Base-by-base conservation (phyloP, 2,329 filamentous ascomycete species). In the Pseudogymnoascus sp. region DNA sequence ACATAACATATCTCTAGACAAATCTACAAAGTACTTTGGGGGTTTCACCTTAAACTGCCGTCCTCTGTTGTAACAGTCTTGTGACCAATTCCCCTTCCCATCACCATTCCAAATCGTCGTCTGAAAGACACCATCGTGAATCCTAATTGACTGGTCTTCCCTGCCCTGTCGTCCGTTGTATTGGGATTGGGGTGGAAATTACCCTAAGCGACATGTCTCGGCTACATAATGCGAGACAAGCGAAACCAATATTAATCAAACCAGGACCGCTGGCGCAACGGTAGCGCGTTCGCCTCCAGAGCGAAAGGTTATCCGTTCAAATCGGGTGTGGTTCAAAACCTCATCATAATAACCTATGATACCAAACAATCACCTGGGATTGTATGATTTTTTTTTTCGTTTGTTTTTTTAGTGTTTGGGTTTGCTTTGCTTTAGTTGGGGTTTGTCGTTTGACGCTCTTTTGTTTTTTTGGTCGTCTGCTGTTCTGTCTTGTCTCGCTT, bases 291-390 rank as follows among this genome's bases (percentile, higher is more conserved):
- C 58, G 58, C 58, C 58, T 60, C 58, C 58, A 60, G 58, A 60
- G 58, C 38, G 58, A 60, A 60, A 60, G 58, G 58, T 60, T 60
- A 60, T 60, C 58, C 58, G 58, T 60, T 60, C 58, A 60, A 60
- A 60, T 60, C 58, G 58, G 58, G 58, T 60, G 58, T 60, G 58
- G 58, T 60, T 60, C 58, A 60, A 60, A 60, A 39, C 58, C 58
- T 60, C 58, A 55, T 55, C 49, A 55, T 55, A 49, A 55, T 52
- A 55, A 55, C 49, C 49, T 55, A 55, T 55, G 45, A 52, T 52
- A 52, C n/a, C n/a, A 8, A 30, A n/a, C 25, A 33, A 52, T 30
- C 45, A 52, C 45, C 45, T 52, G 45, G 45, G 45, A 30, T 52
- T 52, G 45, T n/a, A 14, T 19, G 8, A 2, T 3, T 16, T 30